Percentiles rank a stretch among this genome's conserved stretches.
These are phyloP conservation scores for Epithemia pelagica DNA, from an alignment of 108 stramenopile species.

Conservation along the genomic window DNA sequence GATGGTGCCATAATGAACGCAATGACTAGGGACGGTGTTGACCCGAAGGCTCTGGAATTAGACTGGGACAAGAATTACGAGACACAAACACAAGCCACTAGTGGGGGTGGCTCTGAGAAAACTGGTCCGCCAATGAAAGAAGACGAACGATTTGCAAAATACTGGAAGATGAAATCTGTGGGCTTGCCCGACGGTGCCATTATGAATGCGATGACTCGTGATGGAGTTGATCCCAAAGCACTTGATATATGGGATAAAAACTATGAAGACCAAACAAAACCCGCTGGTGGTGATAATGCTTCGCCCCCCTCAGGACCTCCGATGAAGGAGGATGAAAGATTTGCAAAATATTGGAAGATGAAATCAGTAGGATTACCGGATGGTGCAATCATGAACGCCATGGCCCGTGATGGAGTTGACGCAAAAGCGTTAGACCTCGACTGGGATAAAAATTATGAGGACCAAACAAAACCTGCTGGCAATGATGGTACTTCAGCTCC, in stretches of 20 bases:
- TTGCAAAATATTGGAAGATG: slow-evolving; percentile 73
- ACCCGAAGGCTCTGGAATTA: slow-evolving; percentile 47
- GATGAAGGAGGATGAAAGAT: slow-evolving; percentile 62
- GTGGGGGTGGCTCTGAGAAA: neutral
- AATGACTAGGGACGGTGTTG: slow-evolving; percentile 57
- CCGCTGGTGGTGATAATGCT: neutral
- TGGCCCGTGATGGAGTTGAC: slow-evolving; percentile 62
- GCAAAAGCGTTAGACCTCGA: slow-evolving; percentile 65
- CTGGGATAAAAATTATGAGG: slow-evolving; percentile 40
- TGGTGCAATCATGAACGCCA: slow-evolving; percentile 60
- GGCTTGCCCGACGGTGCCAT: slow-evolving; percentile 60
- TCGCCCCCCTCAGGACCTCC: slow-evolving; percentile 15
- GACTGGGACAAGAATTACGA: slow-evolving; percentile 57
- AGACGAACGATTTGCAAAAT: slow-evolving; percentile 70
- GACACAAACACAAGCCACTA: slow-evolving; percentile 15
- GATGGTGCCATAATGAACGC: slow-evolving; percentile 69
- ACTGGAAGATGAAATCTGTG: slow-evolving; percentile 70
- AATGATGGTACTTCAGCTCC: neutral
- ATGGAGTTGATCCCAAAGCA: slow-evolving; percentile 52
- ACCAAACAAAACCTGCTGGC: slow-evolving; percentile 21
- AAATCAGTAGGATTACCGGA: slow-evolving; percentile 58
- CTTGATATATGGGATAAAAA: slow-evolving; percentile 55
- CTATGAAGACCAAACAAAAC: slow-evolving; percentile 28
- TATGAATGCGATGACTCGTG: slow-evolving; percentile 57
- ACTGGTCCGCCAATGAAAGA: slow-evolving; percentile 61